Evolutionary conservation across 2,329 filamentous ascomycete species (phyloP).

Genomic region (Pseudogymnoascus sp.): DNA sequence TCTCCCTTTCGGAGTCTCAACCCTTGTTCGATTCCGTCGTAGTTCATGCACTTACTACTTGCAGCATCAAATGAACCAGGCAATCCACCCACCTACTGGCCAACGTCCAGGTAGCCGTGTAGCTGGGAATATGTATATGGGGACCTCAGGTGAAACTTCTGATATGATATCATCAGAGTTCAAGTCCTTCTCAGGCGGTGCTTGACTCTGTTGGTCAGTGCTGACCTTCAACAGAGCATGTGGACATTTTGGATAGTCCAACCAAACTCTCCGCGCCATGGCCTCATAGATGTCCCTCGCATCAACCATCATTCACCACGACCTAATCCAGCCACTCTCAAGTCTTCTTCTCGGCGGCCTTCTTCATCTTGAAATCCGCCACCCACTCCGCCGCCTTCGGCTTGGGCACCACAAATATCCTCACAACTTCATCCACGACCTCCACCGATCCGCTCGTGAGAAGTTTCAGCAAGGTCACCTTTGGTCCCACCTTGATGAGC

Average conservation of each 20-base stretch:
- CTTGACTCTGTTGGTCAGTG: neutral
- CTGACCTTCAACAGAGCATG: neutral
- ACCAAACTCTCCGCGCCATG: too few species aligned
- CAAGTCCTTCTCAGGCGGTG: neutral
- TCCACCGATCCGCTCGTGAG: constrained; percentile 71
- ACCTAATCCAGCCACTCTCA: neutral
- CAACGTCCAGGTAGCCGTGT: neutral
- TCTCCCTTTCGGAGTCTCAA: neutral
- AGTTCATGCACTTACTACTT: neutral
- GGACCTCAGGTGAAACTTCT: neutral
- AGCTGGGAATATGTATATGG: neutral
- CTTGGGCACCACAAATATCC: constrained; percentile 74
- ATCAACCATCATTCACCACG: neutral
- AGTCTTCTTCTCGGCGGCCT: constrained; percentile 39
- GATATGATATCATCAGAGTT: neutral
- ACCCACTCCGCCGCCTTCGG: constrained; percentile 67
- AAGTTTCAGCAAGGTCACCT: constrained; percentile 67
- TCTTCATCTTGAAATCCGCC: constrained; percentile 73
- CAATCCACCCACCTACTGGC: neutral
- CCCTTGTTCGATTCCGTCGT: neutral
- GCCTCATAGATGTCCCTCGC: too few species aligned
- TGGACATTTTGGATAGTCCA: neutral
- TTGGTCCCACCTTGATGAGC: constrained; percentile 83
- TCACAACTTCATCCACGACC: constrained; percentile 77
- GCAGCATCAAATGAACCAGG: too few species aligned